Conservation (phyloP, 257 asterid genomes). For the Solanum piurae region DNA sequence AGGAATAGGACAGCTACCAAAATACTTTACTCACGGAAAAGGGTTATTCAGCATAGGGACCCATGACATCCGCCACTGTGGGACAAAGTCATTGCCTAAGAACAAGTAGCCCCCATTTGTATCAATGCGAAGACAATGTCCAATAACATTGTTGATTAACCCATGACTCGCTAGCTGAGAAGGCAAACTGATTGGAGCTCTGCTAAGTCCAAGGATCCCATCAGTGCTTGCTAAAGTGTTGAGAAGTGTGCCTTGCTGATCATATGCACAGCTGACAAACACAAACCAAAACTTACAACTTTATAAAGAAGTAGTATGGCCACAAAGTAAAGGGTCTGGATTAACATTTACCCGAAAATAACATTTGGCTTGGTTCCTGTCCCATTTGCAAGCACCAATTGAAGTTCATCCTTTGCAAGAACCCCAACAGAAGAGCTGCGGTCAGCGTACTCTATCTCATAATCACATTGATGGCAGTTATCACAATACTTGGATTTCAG, state of each 20-base stretch:
- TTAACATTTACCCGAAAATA: slow-evolving; percentile 49
- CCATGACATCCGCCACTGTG: slow-evolving; percentile 57
- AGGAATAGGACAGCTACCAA: background rate
- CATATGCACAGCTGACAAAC: slow-evolving; percentile 57
- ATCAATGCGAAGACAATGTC: slow-evolving; percentile 57
- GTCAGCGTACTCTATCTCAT: slow-evolving; percentile 74
- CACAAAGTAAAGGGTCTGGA: background rate
- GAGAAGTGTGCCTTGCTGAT: slow-evolving; percentile 69
- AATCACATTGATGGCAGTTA: slow-evolving; percentile 62
- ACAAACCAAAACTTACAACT: slow-evolving; percentile 1
- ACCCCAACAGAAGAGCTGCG: slow-evolving; percentile 72
- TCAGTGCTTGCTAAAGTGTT: slow-evolving; percentile 54
- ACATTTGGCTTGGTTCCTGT: slow-evolving; percentile 32
- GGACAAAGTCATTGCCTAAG: slow-evolving; percentile 67
- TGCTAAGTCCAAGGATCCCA: slow-evolving; percentile 72
- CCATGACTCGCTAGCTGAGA: slow-evolving; percentile 59
- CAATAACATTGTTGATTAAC: slow-evolving; percentile 45
- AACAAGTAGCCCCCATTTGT: slow-evolving; percentile 56
- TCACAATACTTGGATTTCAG: slow-evolving; percentile 20
- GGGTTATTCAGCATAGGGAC: slow-evolving; percentile 47
- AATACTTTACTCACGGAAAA: slow-evolving; percentile 29
- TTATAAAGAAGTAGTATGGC: background rate
- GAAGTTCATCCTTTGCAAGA: slow-evolving; percentile 53
- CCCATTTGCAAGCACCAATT: slow-evolving; percentile 49
- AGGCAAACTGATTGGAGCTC: slow-evolving; percentile 57